phyloP scores from a whole-genome alignment of 495 filamentous ascomycete species.

The Schizothecium vesticola region DNA sequence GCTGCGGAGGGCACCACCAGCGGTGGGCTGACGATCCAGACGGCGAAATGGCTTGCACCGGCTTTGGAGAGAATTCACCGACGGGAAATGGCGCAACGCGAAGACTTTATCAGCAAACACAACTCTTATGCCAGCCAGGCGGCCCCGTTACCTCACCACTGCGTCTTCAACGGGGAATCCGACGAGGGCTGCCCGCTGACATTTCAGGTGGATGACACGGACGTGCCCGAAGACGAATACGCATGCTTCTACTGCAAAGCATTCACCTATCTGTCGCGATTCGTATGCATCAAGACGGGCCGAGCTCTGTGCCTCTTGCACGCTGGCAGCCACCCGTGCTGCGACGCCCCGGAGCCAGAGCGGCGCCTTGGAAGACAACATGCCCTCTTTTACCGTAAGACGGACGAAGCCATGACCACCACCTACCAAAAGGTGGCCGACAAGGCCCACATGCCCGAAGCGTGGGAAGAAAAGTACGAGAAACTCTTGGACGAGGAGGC shows the following conservation, averaged over 20 bases:
- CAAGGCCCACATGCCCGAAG: conserved; percentile 76
- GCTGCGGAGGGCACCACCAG: conserved; percentile 60
- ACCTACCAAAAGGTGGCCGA: conserved; percentile 75
- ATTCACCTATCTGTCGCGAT: conserved; percentile 86
- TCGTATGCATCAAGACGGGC: conserved; percentile 69
- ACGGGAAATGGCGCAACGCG: conserved; percentile 64
- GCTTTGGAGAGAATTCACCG: conserved; percentile 71
- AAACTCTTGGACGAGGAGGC: conserved; percentile 75
- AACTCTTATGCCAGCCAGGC: conserved; percentile 48
- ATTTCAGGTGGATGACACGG: conserved; percentile 57
- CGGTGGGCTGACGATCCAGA: conserved; percentile 78
- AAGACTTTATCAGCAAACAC: conserved; percentile 63
- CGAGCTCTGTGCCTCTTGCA: conserved; percentile 77
- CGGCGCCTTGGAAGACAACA: conserved; percentile 59
- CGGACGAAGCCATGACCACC: conserved; percentile 60
- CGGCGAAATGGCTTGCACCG: conserved; percentile 88
- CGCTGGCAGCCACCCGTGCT: conserved; percentile 73
- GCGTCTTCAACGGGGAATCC: conserved; percentile 39
- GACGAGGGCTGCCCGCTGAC: conserved; percentile 36
- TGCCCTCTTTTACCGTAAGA: conserved; percentile 66
- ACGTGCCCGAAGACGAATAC: conserved; percentile 83
- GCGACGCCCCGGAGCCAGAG: conserved; percentile 56
- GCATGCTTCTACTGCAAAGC: conserved; percentile 89
- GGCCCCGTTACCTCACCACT: conserved; percentile 25
- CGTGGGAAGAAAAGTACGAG: conserved; percentile 87